phyloP scores from a whole-genome alignment of 2,329 filamentous ascomycete species.

The Colletotrichum sidae region DNA sequence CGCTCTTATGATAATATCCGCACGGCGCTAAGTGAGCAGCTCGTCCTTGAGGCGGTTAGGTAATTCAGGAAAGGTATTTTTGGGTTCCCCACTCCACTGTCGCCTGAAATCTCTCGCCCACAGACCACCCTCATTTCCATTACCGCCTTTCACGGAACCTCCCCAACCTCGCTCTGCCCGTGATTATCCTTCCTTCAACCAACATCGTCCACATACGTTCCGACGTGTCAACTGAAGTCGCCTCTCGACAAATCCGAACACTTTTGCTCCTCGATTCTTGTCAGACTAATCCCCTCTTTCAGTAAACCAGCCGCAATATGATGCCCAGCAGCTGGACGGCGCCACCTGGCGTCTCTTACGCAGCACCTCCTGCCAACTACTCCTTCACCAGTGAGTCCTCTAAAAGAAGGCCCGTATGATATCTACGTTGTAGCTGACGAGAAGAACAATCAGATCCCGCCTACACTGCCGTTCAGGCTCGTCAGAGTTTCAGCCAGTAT shows the following conservation, averaged over 20 bases:
- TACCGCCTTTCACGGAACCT: slow-evolving; percentile 24
- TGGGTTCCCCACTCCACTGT: slow-evolving; percentile 12
- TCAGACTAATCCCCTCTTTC: slow-evolving; percentile 29
- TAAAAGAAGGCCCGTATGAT: slow-evolving; percentile 7
- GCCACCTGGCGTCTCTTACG: slow-evolving; percentile 54
- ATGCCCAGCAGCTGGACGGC: slow-evolving; percentile 46
- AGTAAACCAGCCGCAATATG: slow-evolving; percentile 40
- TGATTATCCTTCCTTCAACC: not conserved
- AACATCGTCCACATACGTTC: not conserved
- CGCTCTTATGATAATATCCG: no score
- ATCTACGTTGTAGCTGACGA: no score
- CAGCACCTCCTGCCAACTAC: slow-evolving; percentile 47
- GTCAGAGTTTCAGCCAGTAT: slow-evolving; percentile 67
- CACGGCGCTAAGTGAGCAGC: no score
- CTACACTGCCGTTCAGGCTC: slow-evolving; percentile 71
- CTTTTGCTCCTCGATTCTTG: not conserved
- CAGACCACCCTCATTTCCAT: slow-evolving; percentile 24
- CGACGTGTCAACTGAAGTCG: not conserved
- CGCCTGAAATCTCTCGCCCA: slow-evolving; percentile 33
- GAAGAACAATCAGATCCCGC: slow-evolving; percentile 56
- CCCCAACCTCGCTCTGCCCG: slow-evolving; percentile 23
- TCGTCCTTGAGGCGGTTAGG: no score
- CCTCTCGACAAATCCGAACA: slow-evolving; percentile 1
- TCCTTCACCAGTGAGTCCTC: slow-evolving; percentile 49
- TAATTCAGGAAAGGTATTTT: slow-evolving; percentile 12